phyloP scores from a whole-genome alignment of 2,329 filamentous ascomycete genomes.

The Plenodomus lindquistii region DNA sequence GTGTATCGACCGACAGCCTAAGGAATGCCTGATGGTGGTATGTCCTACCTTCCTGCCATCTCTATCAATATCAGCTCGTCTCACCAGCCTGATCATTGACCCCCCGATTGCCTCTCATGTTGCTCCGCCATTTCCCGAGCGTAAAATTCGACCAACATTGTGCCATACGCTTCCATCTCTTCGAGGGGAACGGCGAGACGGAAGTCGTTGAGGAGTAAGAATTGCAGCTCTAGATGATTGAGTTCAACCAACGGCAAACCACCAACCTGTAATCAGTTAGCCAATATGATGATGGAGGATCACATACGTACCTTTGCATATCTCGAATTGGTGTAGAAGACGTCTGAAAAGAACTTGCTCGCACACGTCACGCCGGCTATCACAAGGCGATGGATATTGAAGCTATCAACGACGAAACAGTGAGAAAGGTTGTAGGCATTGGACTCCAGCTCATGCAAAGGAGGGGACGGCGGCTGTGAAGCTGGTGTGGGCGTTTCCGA shows the following conservation, averaged over 20 bases:
- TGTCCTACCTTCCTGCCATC: neutral
- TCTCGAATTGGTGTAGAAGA: constrained; percentile 98
- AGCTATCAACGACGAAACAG: constrained; percentile 96
- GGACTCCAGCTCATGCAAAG: constrained; percentile 46
- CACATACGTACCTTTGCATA: constrained; percentile 85
- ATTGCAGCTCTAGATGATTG: constrained; percentile 95
- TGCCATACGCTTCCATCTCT: constrained; percentile 94
- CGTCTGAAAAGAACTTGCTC: constrained; percentile 98
- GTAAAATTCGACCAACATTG: constrained; percentile 98
- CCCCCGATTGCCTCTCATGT: constrained; percentile 42
- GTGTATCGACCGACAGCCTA: neutral
- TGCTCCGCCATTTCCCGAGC: constrained; percentile 82
- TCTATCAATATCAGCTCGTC: neutral
- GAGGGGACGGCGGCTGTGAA: constrained; percentile 43
- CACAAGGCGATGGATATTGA: constrained; percentile 95
- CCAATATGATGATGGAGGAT: neutral
- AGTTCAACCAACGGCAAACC: constrained; percentile 89
- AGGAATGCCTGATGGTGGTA: neutral
- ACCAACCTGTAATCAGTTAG: constrained; percentile 70
- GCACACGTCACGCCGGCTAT: constrained; percentile 97
- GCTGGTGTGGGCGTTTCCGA: constrained; percentile 32
- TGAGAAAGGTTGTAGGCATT: constrained; percentile 62
- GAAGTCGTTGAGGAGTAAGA: constrained; percentile 94
- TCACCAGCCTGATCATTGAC: constrained; percentile 11
- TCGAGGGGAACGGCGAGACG: constrained; percentile 90